Percentiles rank a stretch among this genome's conserved stretches.
phyloP scores from a whole-genome alignment of 116 monocot genomes.

The Trichopus zeylanicus region DNA sequence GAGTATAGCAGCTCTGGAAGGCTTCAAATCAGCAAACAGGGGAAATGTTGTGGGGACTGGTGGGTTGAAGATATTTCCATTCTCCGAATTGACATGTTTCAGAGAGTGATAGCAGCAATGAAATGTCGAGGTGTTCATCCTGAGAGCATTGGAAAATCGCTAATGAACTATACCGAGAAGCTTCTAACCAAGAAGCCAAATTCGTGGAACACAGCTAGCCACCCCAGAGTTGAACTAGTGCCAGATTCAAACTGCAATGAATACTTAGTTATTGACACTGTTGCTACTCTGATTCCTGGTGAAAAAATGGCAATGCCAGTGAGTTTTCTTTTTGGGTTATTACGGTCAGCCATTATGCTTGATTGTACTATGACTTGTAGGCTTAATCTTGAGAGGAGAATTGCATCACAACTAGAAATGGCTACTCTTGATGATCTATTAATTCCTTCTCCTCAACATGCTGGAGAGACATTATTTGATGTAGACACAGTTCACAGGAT shows the following conservation, averaged over 20 bases:
- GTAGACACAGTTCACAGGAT: constrained; percentile 56
- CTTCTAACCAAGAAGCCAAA: too few relatives aligned
- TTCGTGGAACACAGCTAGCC: too few relatives aligned
- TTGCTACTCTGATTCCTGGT: constrained; percentile 37
- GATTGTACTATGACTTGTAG: constrained; percentile 40
- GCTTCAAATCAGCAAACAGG: constrained; percentile 47
- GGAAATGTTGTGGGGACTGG: constrained; percentile 43
- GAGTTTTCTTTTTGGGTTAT: constrained; percentile 54
- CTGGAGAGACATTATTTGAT: constrained; percentile 52
- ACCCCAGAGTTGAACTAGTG: constrained; percentile 11
- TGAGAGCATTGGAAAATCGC: too few relatives aligned
- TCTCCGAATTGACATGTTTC: constrained; percentile 45
- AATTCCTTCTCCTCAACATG: constrained; percentile 34
- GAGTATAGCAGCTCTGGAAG: constrained; percentile 64
- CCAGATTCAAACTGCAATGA: constrained; percentile 15
- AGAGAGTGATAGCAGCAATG: constrained; percentile 52
- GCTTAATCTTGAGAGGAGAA: constrained; percentile 55
- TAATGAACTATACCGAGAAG: too few relatives aligned
- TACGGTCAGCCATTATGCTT: constrained; percentile 34
- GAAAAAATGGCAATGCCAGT: constrained; percentile 48
- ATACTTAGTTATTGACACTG: constrained; percentile 36
- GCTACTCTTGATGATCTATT: constrained; percentile 68
- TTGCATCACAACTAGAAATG: constrained; percentile 52
- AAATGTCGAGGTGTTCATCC: too few relatives aligned
- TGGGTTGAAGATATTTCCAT: constrained; percentile 70